These are phyloP conservation scores for Blastobotrys indianensis DNA, from an alignment of 1,139 yeast genomes.

Conservation along the genomic window DNA sequence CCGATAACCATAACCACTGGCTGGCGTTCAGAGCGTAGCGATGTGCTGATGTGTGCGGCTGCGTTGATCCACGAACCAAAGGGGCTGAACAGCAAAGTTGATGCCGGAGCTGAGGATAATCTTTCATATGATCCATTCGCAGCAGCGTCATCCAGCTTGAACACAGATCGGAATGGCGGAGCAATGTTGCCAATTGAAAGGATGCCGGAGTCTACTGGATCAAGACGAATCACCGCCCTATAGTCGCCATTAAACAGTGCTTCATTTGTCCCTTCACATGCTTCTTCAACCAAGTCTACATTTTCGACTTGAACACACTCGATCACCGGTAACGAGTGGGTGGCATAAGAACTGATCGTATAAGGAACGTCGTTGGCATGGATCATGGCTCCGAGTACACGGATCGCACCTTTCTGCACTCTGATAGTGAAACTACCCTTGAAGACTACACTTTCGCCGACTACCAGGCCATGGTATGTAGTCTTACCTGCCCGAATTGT, in stretches of 20 bases:
- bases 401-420: slow-evolving; percentile 54
- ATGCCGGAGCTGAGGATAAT: slow-evolving; percentile 14
- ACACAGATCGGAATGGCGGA: slow-evolving; percentile 44
- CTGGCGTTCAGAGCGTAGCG: slow-evolving; percentile 11
- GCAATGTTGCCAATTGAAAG: slow-evolving; percentile 44
- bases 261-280: slow-evolving; percentile 11
- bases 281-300: slow-evolving; percentile 27
- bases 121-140: slow-evolving; percentile 12
- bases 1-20: slow-evolving; percentile 46
- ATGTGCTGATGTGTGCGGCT: slow-evolving; percentile 14
- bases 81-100: slow-evolving; percentile 15
- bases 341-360: slow-evolving; percentile 41
- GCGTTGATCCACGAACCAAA: slow-evolving; percentile 26
- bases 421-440: slow-evolving; percentile 54
- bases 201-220: slow-evolving; percentile 40
- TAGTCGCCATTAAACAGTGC: slow-evolving; percentile 26
- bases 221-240: slow-evolving; percentile 43
- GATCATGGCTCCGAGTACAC: slow-evolving; percentile 48
- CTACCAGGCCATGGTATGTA: slow-evolving; percentile 28
- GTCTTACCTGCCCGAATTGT: slow-evolving; percentile 12
- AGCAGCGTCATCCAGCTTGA: slow-evolving; percentile 11
- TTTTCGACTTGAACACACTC: slow-evolving; percentile 43
- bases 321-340: slow-evolving; percentile 53
- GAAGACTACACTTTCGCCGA: slow-evolving; percentile 42
- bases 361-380: slow-evolving; percentile 20